Evolutionary conservation across 108 stramenopile species (phyloP).

Genomic region (Nannochloropsis gaditana): DNA sequence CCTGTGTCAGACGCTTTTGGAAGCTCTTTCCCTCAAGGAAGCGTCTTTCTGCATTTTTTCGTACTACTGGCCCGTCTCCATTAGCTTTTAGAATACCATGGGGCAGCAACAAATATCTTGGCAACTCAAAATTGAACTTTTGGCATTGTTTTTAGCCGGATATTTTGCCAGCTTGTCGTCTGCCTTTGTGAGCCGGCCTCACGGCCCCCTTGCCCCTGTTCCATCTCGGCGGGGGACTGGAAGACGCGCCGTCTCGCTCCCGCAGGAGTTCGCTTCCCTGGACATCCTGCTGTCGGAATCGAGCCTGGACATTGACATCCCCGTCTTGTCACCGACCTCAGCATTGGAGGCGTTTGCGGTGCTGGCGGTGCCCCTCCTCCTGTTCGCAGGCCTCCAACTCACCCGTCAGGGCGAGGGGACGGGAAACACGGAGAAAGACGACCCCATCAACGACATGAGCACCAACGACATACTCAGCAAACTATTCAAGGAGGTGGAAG

Average conservation of each 20-base stretch:
- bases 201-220: neutral
- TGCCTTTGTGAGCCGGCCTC: neutral
- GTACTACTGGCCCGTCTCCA: too few relatives aligned
- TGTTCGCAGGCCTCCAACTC: neutral
- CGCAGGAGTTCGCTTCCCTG: neutral
- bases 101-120: too few relatives aligned
- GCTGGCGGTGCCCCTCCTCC: neutral
- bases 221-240: neutral
- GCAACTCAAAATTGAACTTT: too few relatives aligned
- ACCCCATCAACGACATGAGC: constrained; percentile 10
- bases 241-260: neutral
- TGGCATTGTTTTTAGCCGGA: too few relatives aligned
- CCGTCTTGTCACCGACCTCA: neutral
- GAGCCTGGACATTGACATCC: neutral
- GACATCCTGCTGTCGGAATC: neutral
- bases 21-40: too few relatives aligned
- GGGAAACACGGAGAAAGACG: neutral
- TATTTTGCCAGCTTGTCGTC: neutral
- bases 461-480: neutral
- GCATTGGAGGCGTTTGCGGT: constrained; percentile 11
- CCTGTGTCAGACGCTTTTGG: too few relatives aligned
- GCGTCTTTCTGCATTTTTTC: too few relatives aligned
- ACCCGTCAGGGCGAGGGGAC: constrained; percentile 1
- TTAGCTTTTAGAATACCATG: too few relatives aligned
- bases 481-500: neutral